Conservation (phyloP, 371 early-diverging fungal species). For the Mucor indicus region DNA sequence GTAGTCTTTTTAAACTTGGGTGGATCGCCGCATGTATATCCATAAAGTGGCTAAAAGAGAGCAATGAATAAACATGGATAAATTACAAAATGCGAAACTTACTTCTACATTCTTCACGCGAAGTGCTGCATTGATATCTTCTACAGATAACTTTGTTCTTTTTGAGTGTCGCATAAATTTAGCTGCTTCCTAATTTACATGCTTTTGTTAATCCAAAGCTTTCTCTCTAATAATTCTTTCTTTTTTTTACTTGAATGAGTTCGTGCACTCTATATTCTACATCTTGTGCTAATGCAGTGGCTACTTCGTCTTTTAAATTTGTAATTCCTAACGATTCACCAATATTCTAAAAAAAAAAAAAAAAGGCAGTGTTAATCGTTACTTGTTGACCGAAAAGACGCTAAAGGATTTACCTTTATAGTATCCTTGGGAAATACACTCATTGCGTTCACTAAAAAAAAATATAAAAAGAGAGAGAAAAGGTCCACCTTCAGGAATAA, state of each 20-base stretch:
- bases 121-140: constrained; percentile 96
- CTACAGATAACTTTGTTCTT: constrained; percentile 82
- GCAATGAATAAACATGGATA: neutral
- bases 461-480: neutral
- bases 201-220: no score
- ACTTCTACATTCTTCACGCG: constrained; percentile 95
- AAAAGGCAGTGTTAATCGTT: constrained; percentile 25
- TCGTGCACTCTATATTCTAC: constrained; percentile 97
- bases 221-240: neutral
- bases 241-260: constrained; percentile 74
- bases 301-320: constrained; percentile 90
- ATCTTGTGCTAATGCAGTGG: constrained; percentile 90
- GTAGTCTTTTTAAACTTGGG: constrained; percentile 73
- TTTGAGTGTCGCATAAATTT: constrained; percentile 99
- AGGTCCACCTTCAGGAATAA: neutral
- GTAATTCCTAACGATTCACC: constrained; percentile 92
- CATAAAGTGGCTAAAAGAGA: constrained; percentile 84
- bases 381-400: constrained; percentile 48
- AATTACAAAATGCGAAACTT: neutral
- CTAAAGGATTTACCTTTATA: constrained; percentile 27
- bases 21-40: constrained; percentile 80
- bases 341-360: constrained; percentile 55
- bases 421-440: constrained; percentile 20
- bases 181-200: constrained; percentile 95
- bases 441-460: constrained; percentile 1